phyloP scores from a whole-genome alignment of 805 yeast species.

The Jamesozyma rosinii region DNA sequence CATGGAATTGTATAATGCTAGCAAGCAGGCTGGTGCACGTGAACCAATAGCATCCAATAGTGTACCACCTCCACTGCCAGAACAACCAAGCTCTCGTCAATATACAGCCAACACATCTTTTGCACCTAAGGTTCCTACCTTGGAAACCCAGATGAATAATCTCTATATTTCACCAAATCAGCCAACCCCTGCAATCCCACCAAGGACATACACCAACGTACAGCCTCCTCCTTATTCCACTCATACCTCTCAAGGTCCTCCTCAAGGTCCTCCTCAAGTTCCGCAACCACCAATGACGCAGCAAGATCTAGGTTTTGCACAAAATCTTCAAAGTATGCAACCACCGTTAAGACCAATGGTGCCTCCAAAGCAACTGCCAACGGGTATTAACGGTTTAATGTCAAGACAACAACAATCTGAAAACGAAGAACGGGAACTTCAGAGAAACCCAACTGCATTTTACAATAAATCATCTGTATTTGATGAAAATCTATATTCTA shows the following conservation, averaged over 20 bases:
- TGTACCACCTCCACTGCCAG: conserved; percentile 8
- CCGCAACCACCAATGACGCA: conserved; percentile 2
- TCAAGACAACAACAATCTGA: conserved; percentile 7
- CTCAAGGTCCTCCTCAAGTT: background rate
- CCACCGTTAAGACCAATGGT: conserved; percentile 2
- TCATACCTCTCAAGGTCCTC: background rate
- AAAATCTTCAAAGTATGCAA: background rate
- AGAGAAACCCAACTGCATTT: conserved; percentile 33
- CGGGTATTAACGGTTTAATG: conserved; percentile 6
- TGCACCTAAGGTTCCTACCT: background rate
- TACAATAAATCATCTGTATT: conserved; percentile 45
- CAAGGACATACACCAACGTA: background rate
- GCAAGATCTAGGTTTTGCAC: background rate
- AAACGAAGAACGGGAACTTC: conserved; percentile 18
- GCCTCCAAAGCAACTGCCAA: conserved; percentile 10
- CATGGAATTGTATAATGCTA: conserved; percentile 11
- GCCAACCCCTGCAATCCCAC: conserved; percentile 1
- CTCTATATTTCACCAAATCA: background rate
- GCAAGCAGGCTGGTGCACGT: background rate
- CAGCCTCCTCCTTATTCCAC: conserved; percentile 4
- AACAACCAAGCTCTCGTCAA: background rate
- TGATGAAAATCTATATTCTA: conserved; percentile 40
- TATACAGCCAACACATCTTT: background rate
- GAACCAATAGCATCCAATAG: background rate
- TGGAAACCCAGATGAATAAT: background rate